These are phyloP conservation scores for Coemansia sp. DNA, from an alignment of 192 early-diverging fungal genomes.

Conservation along the genomic window DNA sequence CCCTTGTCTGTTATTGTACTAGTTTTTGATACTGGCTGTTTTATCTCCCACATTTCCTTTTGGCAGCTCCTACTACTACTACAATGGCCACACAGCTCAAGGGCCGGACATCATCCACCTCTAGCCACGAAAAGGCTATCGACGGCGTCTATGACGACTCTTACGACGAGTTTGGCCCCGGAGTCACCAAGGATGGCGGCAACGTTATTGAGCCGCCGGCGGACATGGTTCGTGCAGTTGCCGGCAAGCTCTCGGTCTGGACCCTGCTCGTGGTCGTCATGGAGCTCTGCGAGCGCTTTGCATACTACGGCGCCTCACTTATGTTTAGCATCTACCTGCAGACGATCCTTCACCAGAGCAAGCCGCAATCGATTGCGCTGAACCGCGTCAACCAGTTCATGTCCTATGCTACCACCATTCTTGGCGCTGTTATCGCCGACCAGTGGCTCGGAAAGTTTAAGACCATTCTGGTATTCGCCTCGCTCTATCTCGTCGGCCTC, in stretches of 20 bases:
- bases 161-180: constrained; percentile 2
- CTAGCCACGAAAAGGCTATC: constrained; percentile 4
- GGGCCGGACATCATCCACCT: background rate
- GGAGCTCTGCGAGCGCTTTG: constrained; percentile 60
- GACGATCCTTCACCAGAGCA: constrained; percentile 46
- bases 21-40: background rate
- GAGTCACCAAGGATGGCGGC: constrained; percentile 2
- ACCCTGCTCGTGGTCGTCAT: constrained; percentile 53
- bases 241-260: constrained; percentile 52
- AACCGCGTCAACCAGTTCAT: constrained; percentile 57
- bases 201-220: constrained; percentile 22
- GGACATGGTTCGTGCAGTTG: constrained; percentile 31
- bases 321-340: constrained; percentile 60
- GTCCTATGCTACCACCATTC: constrained; percentile 57
- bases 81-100: constrained; percentile 3
- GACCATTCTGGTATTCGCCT: constrained; percentile 60
- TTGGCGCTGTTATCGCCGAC: constrained; percentile 68
- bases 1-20: background rate
- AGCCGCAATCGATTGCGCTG: constrained; percentile 49
- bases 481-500: constrained; percentile 61
- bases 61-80: background rate
- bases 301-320: constrained; percentile 58
- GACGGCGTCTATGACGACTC: background rate
- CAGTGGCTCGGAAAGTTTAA: constrained; percentile 68
- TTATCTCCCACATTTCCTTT: background rate